Percentiles rank a stretch among this genome's conserved stretches.
Conservation (phyloP, 179 eudicot species). For the Actinidia polygama region DNA sequence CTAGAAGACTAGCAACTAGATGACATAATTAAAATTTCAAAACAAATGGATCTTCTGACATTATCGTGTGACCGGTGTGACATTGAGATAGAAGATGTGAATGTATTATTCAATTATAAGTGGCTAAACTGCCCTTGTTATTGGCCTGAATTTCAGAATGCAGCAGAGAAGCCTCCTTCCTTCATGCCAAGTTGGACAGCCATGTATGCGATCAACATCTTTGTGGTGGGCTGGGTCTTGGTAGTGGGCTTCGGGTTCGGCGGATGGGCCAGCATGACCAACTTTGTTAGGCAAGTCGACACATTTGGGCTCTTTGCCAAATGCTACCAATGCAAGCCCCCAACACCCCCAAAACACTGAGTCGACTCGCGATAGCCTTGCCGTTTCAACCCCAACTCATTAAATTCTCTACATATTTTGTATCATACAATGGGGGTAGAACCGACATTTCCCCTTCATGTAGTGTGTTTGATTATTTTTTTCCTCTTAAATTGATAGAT, state of each 20-base stretch:
- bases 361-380: not conserved
- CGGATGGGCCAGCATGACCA: slow-evolving; percentile 68
- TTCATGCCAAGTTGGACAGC: slow-evolving; percentile 75
- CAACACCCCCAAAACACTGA: slow-evolving; percentile 8
- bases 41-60: too few species aligned
- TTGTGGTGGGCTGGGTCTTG: slow-evolving; percentile 64
- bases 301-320: slow-evolving; percentile 68
- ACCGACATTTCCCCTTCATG: slow-evolving; percentile 7
- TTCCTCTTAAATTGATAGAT: not conserved
- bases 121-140: not conserved
- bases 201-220: slow-evolving; percentile 58
- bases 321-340: slow-evolving; percentile 66
- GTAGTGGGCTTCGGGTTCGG: slow-evolving; percentile 74
- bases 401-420: not conserved
- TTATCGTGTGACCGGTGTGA: too few species aligned
- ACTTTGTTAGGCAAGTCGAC: slow-evolving; percentile 65
- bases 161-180: slow-evolving; percentile 74
- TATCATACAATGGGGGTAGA: slow-evolving; percentile 14
- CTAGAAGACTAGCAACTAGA: too few species aligned
- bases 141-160: slow-evolving; percentile 37
- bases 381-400: not conserved
- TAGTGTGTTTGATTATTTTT: slow-evolving; percentile 12
- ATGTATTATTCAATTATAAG: too few species aligned
- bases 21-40: too few species aligned
- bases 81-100: too few species aligned